Base-by-base conservation (phyloP, 2,329 filamentous ascomycete genomes). In the Alternaria dauci region DNA sequence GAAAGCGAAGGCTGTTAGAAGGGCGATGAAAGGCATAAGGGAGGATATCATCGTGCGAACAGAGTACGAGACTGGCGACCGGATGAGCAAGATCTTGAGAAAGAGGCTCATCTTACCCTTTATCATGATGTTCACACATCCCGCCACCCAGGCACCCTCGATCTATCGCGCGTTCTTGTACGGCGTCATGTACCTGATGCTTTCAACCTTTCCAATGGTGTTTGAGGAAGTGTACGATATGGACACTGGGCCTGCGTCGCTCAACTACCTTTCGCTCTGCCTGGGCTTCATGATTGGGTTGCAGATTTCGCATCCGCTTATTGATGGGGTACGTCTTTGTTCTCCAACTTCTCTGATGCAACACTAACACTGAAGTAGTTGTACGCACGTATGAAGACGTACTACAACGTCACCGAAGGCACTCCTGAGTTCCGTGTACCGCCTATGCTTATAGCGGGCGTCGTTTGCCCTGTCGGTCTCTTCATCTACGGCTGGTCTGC, bases 231-330 rank as follows among this genome's bases (percentile, higher is more conserved):
- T 81, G 12, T 91, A 91, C 66, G 71, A 81, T 55, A 82, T 89
- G 67, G 81, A 82, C 0, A 79, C 84, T 20, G 84, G 84, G 39
- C 85, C 85, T 26, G 86, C 84, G 28, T 87, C 87, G 1, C 75
- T 90, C 3, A 88, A 90, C 72, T 90, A 89, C 71, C 81, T 89
- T 32, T 86, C 88, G 1, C 81, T 86, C 2, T 86, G 86, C 0
- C 39, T 88, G 0, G 89, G 89, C 7, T 89, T 89, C 74, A 80
- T 88, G 55, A 74, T 84, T 11, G 75, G 75, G 5, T 41, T 74
- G 20, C 75, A 76, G 69, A 76, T 68, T 56, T 80, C 77, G 52
- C 81, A 82, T 20, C 81, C 78, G 1, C 68, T 84, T 30, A 85
- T 83, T 70, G 84, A 85, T 65, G 65, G 66, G 12, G 70, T 73